Evolutionary conservation across 129 eudicot genomes (phyloP), one percentile per base, ranked within the genome.

Genomic region (Apium graveolens): DNA sequence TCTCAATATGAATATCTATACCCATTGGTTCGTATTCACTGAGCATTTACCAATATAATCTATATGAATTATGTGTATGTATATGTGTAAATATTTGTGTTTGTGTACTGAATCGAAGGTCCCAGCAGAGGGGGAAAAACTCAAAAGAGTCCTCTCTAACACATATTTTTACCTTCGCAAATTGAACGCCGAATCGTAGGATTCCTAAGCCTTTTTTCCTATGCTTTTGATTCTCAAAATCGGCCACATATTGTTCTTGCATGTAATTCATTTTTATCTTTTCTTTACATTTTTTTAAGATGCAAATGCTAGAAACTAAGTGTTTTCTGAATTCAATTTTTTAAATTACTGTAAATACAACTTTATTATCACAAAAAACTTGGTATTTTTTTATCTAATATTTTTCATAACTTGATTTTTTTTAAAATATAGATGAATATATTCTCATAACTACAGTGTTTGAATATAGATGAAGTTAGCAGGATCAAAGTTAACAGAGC

Each of bases 121-220:
- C 73, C 73, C 73, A 68, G 73, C 73, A 68, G 73, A 68, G 73
- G 41, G 73, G 73, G 18, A 29, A 17, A 11, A 68, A 35, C 73
- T 68, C 24, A 32, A 32, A 0, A 14, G 42, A 68, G 73, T 13
- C 73, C 73, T 68, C 73, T 68, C 73, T 68, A 68, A 68, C 73
- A 68, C 73, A 2, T 13, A 32, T 5, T 11, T 27, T 81, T 80
- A 78, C 93, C 96, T 92, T 92, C 93, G 97, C 75, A 92, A 35
- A 90, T 74, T 12, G 0, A 80, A 13, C 31, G 96, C 96, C 93
- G 88, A 81, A 84, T 82, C 85, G 89, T 82, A 86, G 83, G 90
- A 84, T 84, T 87, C 87, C 31, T 82, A 51, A n/a, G 80, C 69
- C 43, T 2, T n/a, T 21, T 21, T 53, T 75, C 24, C 24, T 11